Base-by-base conservation (phyloP, 768 basidiomycete species). In the Leccinum incarnatum region DNA sequence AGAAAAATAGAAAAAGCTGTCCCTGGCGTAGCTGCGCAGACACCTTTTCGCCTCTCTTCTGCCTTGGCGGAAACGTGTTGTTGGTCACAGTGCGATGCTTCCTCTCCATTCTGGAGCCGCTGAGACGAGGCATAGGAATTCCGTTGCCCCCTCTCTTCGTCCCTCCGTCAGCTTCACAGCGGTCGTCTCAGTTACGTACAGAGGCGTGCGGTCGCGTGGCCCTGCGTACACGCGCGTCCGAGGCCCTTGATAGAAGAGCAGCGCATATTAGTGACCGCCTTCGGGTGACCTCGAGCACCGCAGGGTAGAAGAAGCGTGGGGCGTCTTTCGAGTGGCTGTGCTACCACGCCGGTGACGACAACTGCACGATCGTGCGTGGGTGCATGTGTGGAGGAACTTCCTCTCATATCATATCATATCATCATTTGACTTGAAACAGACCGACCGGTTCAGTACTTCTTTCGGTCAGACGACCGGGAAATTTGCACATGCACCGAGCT, bases 1-100 rank as follows among this genome's bases (percentile, higher is more conserved):
- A 25, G 25, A 15, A 58, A 21, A 53, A 54, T 37, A 51, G 53
- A 51, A 46, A 32, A 46, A 25, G 37, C 45, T 15, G 23, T 30
- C 29, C 54, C 29, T 46, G 54, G 55, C 29, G 53, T 19, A 59
- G 54, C 54, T 58, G 61, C 54, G 61, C 46, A 27, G 29, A 54
- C 34, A 36, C 55, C 15, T n/a, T 54, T 45, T 15, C 17, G 6
- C 12, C 23, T 9, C 2, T 45, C 42, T 19, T 45, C 42, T 19
- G 10, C 19, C 42, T 45, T 19, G 42, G 55, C 32, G 29, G 47
- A 45, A 70, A 70, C 68, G 68, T 70, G 68, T 68, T 62, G 56
- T 52, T 57, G 42, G 19, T 19, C 56, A 55, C 58, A 52, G 53
- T 51, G 21, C 11, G 6, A 48, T 21, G 62, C 60, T 59, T 62